These are phyloP conservation scores for Plicaturopsis crispa DNA, from an alignment of 768 basidiomycete genomes.

Conservation along the genomic window DNA sequence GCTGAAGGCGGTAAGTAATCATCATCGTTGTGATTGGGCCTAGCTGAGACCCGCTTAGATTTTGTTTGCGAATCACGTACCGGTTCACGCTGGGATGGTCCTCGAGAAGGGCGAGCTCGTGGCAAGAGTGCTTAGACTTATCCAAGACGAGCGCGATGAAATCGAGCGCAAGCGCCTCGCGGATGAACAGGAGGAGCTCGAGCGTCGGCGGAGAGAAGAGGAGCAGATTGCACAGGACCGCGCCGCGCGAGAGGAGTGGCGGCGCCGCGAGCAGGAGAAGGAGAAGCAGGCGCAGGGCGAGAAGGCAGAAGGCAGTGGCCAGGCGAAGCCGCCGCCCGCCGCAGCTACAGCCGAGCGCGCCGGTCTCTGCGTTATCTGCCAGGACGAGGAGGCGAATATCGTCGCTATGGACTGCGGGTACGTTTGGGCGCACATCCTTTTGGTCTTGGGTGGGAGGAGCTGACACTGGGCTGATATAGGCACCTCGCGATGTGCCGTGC, in stretches of 20 bases:
- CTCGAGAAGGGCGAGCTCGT: constrained; percentile 90
- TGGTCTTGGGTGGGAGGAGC: too few species aligned
- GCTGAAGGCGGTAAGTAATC: too few species aligned
- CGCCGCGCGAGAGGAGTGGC: constrained; percentile 13
- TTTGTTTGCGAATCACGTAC: constrained; percentile 76
- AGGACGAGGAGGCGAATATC: constrained; percentile 91
- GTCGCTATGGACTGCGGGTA: constrained; percentile 94
- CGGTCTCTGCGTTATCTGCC: constrained; percentile 87
- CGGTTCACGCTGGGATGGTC: constrained; percentile 54
- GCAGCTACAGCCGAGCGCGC: constrained; percentile 47
- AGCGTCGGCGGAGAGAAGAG: constrained; percentile 15
- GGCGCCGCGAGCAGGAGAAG: constrained; percentile 11
- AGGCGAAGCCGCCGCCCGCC: constrained; percentile 26
- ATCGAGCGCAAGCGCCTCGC: constrained; percentile 38
- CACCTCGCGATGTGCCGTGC: constrained; percentile 73
- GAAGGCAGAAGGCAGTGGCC: constrained; percentile 7
- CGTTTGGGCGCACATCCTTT: constrained; percentile 23
- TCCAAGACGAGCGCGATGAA: constrained; percentile 57
- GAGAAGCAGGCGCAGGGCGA: constrained; percentile 16
- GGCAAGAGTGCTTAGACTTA: constrained; percentile 50
- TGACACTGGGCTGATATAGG: too few species aligned
- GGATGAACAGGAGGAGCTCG: constrained; percentile 31
- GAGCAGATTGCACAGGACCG: constrained; percentile 11
- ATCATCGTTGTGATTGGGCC: too few species aligned
- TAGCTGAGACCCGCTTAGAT: too few species aligned